Evolutionary conservation across 2,329 filamentous ascomycete genomes (phyloP).

Genomic region (Arachnopeziza araneosa): DNA sequence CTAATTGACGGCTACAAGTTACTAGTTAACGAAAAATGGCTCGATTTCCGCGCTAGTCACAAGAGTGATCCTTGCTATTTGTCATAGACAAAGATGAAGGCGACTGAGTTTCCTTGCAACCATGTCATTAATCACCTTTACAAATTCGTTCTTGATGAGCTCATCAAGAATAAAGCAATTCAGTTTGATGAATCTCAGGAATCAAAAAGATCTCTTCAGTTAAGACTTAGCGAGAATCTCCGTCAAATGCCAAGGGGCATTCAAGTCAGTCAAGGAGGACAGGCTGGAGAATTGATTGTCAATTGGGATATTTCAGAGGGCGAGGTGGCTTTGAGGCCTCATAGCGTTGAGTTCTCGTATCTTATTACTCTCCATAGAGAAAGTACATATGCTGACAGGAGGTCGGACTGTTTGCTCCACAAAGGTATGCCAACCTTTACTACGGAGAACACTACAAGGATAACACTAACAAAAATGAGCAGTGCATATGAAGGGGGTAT

Average conservation of each 20-base stretch:
- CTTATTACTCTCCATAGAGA: conserved; percentile 15
- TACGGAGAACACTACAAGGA: too few species aligned
- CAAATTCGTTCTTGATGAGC: background rate
- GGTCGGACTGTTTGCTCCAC: background rate
- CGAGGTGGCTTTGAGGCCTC: background rate
- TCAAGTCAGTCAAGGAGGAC: background rate
- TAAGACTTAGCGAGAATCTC: conserved; percentile 2
- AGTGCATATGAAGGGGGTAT: too few species aligned
- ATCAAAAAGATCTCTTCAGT: background rate
- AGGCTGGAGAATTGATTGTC: background rate
- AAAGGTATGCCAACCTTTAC: background rate
- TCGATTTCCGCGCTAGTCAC: conserved; percentile 18
- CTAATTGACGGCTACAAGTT: conserved; percentile 7
- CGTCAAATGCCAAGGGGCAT: conserved; percentile 12
- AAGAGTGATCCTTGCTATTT: conserved; percentile 1
- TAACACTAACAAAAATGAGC: too few species aligned
- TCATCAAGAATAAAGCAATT: background rate
- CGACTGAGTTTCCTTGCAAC: conserved; percentile 4
- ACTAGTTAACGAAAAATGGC: conserved; percentile 24
- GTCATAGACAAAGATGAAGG: background rate
- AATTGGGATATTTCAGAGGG: background rate
- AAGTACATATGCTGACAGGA: conserved; percentile 8
- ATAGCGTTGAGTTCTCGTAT: conserved; percentile 4
- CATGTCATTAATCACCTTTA: background rate
- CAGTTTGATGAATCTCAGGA: background rate